Base-by-base conservation (phyloP, 257 asterid species). In the Phtheirospermum japonicum region DNA sequence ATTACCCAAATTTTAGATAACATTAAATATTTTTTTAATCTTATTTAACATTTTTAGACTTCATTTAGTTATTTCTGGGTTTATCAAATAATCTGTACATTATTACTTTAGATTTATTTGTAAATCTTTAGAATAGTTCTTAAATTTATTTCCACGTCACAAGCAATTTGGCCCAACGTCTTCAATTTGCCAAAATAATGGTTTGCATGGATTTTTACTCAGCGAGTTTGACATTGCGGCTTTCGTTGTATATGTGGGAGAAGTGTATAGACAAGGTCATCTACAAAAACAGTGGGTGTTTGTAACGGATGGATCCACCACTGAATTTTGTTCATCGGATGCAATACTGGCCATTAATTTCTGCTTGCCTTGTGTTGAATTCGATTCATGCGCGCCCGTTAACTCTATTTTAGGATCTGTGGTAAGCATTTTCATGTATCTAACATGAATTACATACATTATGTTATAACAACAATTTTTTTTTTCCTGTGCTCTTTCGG, bases 211-310 rank as follows among this genome's bases (percentile, higher is more conserved):
- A 18, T 20, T 79, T 63, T 66, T 53, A 53, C 32, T 33, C 94
- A 89, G 97, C 31, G 99, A 93, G 77, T 89, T 93, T 56, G 99
- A 93, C 72, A 80, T 85, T 57, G 96, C 91, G 46, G 99, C 95
- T 32, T 75, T 79, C 14, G 82, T 93, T 59, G 79, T 89, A 54
- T 81, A 83, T 32, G 94, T 87, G 69, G 97, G 97, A 63, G 95
- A 87, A 64, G 87, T 80, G 62, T 80, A 80, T 71, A 71, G 63
- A 61, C 81, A 79, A 34, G 87, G 88, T 64, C 77, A 64, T 69
- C 90, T 75, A 58, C 80, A 75, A 77, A 89, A 83, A 77, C 99
- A 93, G 70, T 87, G 99, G 99, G 89, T 87, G 59, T 89, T 93
- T 76, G 87, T 93, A 57, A 71, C 94, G 0, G 97, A 93, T 72